phyloP scores from a whole-genome alignment of 441 rosid genomes.

The Pelargonium cotyledonis region DNA sequence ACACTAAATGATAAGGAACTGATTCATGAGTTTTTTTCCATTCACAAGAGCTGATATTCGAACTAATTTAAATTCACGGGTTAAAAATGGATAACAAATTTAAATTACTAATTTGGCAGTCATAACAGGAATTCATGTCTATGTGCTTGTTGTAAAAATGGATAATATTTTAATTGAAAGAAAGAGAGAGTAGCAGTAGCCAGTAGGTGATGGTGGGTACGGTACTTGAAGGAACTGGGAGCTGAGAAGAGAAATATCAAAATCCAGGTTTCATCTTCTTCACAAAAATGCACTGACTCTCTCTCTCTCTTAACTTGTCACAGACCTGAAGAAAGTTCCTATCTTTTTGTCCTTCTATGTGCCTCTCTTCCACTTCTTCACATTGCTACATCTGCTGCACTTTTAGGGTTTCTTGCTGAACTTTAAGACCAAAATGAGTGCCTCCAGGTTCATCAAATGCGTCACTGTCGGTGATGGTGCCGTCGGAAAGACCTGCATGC shows the following conservation, averaged over 20 bases:
- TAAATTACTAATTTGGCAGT: too few relatives aligned
- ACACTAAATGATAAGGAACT: too few relatives aligned
- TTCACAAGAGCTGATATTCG: too few relatives aligned
- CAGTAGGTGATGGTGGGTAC: constrained; percentile 7
- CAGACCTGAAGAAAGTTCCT: background rate
- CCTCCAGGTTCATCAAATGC: constrained; percentile 1
- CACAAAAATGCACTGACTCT: background rate
- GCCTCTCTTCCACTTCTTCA: background rate
- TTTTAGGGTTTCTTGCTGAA: background rate
- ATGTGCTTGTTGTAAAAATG: too few relatives aligned
- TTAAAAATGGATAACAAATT: too few relatives aligned
- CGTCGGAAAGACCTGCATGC: constrained; percentile 4
- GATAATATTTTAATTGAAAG: background rate
- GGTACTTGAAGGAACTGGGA: background rate
- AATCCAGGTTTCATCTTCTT: background rate
- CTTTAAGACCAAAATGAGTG: background rate
- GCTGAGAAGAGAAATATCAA: background rate
- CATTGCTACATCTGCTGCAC: background rate
- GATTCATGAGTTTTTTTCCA: too few relatives aligned
- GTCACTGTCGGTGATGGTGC: background rate
- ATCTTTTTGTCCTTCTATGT: too few relatives aligned
- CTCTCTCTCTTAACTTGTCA: background rate
- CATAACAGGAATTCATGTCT: too few relatives aligned
- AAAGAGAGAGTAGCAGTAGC: background rate
- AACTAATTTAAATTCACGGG: too few relatives aligned